phyloP scores from a whole-genome alignment of 257 asterid genomes.

The Ballota nigra region DNA sequence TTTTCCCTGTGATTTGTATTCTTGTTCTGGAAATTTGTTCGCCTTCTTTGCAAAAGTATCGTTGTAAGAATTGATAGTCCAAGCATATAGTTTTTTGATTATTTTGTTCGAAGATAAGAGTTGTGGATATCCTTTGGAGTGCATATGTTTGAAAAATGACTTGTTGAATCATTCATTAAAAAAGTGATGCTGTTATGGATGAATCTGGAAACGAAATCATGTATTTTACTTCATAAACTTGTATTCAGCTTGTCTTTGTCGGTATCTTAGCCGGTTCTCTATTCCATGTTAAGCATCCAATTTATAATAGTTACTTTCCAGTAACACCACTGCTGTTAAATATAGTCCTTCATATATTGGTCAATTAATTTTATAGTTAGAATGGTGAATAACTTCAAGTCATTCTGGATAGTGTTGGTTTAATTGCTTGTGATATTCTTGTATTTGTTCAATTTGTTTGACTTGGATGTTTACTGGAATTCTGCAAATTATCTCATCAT shows the following conservation, averaged over 20 bases:
- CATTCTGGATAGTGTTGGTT: background rate
- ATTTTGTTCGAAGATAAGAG: background rate
- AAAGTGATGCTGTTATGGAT: background rate
- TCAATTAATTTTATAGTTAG: background rate
- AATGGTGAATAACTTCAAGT: background rate
- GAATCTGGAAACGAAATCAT: background rate
- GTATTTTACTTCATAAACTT: background rate
- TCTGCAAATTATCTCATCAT: background rate
- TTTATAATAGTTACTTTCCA: background rate
- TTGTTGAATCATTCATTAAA: background rate
- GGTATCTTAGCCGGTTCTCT: background rate
- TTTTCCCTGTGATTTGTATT: background rate
- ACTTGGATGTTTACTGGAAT: slow-evolving; percentile 4
- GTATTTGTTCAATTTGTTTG: background rate
- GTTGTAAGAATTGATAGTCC: background rate
- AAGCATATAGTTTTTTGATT: background rate
- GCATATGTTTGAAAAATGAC: background rate
- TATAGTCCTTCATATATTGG: background rate
- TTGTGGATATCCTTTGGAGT: background rate
- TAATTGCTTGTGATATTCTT: background rate
- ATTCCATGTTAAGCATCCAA: background rate
- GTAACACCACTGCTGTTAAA: background rate
- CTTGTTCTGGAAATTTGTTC: background rate
- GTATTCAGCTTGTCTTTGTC: background rate
- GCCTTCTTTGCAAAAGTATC: background rate